These are phyloP conservation scores for Cercophora newfieldiana DNA, from an alignment of 495 filamentous ascomycete species.

Conservation along the genomic window DNA sequence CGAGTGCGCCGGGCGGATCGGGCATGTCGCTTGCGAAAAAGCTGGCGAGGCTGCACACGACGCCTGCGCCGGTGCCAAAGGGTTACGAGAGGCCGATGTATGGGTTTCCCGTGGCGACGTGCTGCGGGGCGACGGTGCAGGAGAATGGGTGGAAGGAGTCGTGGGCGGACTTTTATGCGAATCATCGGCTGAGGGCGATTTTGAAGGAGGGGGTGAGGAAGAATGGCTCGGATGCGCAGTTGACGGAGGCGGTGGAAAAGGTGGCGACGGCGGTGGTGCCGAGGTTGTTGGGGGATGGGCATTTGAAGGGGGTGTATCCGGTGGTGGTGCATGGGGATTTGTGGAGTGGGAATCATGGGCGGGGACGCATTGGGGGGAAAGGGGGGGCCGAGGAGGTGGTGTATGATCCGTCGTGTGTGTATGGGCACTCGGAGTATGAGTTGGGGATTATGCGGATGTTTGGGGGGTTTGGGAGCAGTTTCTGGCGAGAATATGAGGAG, in stretches of 20 bases:
- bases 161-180: conserved; percentile 84
- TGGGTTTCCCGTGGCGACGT: conserved; percentile 80
- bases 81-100: conserved; percentile 62
- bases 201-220: conserved; percentile 54
- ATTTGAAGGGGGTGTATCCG: conserved; percentile 63
- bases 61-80: conserved; percentile 64
- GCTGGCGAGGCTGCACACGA: conserved; percentile 77
- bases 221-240: conserved; percentile 63
- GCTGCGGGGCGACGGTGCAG: conserved; percentile 82
- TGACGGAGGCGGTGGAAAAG: conserved; percentile 62
- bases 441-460: conserved; percentile 96
- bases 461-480: conserved; percentile 75
- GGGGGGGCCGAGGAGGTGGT: conserved; percentile 72
- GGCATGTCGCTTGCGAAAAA: conserved; percentile 66
- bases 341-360: conserved; percentile 84
- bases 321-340: conserved; percentile 88
- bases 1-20: conserved; percentile 36
- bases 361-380: conserved; percentile 60
- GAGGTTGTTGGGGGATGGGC: conserved; percentile 63
- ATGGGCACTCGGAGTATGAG: conserved; percentile 88
- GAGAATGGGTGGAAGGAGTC: conserved; percentile 65
- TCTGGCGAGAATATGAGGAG: conserved; percentile 74
- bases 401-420: conserved; percentile 77
- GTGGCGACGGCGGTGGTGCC: conserved; percentile 67
- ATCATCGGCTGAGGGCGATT: conserved; percentile 69